phyloP scores from a whole-genome alignment of 1,284 basidiomycete genomes.

The Hemileia vastatrix region DNA sequence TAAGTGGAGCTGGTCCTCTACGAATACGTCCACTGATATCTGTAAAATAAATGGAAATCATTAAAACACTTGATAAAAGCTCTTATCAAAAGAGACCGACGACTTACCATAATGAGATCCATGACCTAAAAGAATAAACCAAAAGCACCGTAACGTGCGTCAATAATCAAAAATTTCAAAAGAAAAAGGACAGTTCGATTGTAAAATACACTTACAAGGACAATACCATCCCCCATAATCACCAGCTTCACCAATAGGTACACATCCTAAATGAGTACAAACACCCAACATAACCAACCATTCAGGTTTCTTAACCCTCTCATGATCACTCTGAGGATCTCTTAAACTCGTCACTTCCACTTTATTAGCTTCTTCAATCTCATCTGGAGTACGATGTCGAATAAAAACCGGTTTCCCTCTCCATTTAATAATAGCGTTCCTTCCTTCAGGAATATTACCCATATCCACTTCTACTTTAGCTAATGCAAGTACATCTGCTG shows the following conservation, averaged over 20 bases:
- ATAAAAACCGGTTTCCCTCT: conserved; percentile 99
- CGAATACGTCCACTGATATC: conserved; percentile 69
- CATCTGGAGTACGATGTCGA: conserved; percentile 81
- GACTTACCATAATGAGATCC: conserved; percentile 61
- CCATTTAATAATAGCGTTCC: conserved; percentile 92
- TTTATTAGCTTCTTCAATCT: conserved; percentile 85
- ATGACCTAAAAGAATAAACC: conserved; percentile 73
- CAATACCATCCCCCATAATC: conserved; percentile 86
- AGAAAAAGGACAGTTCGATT: neutral
- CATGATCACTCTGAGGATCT: conserved; percentile 85
- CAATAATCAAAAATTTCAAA: conserved; percentile 23
- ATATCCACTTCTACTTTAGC: conserved; percentile 98
- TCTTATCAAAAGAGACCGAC: too few species aligned
- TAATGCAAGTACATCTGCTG: conserved; percentile 92
- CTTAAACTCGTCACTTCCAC: conserved; percentile 77
- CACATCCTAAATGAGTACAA: conserved; percentile 98
- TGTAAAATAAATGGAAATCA: conserved; percentile 39
- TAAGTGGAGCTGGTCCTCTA: conserved; percentile 74
- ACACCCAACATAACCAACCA: conserved; percentile 97
- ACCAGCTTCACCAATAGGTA: conserved; percentile 85
- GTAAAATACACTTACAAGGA: conserved; percentile 12
- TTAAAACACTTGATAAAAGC: neutral
- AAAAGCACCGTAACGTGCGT: conserved; percentile 51
- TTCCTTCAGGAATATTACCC: conserved; percentile 79
- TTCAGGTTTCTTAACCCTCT: conserved; percentile 84